Evolutionary conservation across 1,139 yeast genomes (phyloP), one percentile per base, ranked within the genome.

Genomic region (Scheffersomyces segobiensis): DNA sequence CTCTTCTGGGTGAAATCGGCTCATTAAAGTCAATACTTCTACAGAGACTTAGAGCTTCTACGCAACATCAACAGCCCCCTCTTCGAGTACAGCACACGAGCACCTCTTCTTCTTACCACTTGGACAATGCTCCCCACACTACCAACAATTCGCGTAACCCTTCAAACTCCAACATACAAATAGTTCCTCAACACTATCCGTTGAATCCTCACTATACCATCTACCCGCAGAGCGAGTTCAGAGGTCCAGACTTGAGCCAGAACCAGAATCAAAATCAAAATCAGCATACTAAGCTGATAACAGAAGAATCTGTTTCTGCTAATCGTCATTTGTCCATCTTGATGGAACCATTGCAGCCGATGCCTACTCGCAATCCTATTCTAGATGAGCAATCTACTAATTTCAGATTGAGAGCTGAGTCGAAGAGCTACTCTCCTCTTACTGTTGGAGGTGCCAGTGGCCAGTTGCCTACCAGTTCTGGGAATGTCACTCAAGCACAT

Each of bases 151-250:
- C 65, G 50, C 62, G 68, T 49, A 63, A 65, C 56, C 63, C 71
- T 12, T 65, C 71, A 14, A 63, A 57, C 55, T 58, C 70, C n/a
- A 67, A 63, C 53, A 64, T 65, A 46, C 59, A 63, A 24, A 65
- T 65, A 42, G 72, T 73, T 6, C 78, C 79, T 3, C 80, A 77
- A 62, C 74, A 70, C 53, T 77, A 77, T 56, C 79, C 81, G 1
- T 63, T 77, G 50, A 76, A 77, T 58, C 80, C 79, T 1, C 76
- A 77, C 60, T 77, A 76, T 62, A 63, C 77, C 20, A 67, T 73
- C 47, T 72, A 71, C 60, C 65, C 65, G 54, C 50, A 20, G 50
- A 48, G 50, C 20, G 50, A 48, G 24, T 48, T 19, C 46, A 48
- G 56, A 42, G 5, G 64, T 57, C 46, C 46, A 49, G 14, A 50